These are phyloP conservation scores for Colletotrichum eremochloae DNA, from an alignment of 2,329 filamentous ascomycete species.

Conservation along the genomic window DNA sequence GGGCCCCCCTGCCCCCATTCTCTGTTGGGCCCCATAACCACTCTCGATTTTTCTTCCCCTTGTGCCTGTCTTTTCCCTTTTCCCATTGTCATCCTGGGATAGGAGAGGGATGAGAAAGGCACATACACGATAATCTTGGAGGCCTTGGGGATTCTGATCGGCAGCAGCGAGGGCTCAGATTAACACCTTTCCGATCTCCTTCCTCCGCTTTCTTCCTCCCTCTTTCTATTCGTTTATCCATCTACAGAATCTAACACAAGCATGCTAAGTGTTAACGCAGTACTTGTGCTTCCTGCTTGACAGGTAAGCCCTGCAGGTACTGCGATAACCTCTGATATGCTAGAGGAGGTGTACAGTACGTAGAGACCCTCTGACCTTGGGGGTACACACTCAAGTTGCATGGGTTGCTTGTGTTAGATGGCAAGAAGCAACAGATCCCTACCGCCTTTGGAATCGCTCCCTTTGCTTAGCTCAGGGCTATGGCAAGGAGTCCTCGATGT, in stretches of 20 bases:
- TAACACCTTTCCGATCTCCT: not conserved
- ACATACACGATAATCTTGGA: not conserved
- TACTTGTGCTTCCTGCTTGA: no score
- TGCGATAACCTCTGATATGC: no score
- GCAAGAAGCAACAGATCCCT: conserved; percentile 22
- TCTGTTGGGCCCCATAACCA: not conserved
- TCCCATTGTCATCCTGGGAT: not conserved
- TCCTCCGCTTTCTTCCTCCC: not conserved
- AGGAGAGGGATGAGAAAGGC: conserved; percentile 11
- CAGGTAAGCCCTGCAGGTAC: no score
- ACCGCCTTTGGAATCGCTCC: conserved; percentile 13
- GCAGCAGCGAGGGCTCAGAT: conserved; percentile 17
- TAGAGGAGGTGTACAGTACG: no score
- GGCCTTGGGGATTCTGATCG: conserved; percentile 14
- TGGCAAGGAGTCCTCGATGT: conserved; percentile 3
- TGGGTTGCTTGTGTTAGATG: conserved; percentile 1
- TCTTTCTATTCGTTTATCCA: not conserved
- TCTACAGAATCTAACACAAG: not conserved
- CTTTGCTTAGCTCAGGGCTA: conserved; percentile 22
- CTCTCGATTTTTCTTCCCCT: not conserved
- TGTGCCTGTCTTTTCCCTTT: not conserved
- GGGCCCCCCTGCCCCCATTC: not conserved
- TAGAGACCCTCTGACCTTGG: not conserved
- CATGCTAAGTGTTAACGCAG: no score
- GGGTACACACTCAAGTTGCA: not conserved